These are phyloP conservation scores for Ciborinia camelliae DNA, from an alignment of 2,329 filamentous ascomycete species.

Conservation along the genomic window DNA sequence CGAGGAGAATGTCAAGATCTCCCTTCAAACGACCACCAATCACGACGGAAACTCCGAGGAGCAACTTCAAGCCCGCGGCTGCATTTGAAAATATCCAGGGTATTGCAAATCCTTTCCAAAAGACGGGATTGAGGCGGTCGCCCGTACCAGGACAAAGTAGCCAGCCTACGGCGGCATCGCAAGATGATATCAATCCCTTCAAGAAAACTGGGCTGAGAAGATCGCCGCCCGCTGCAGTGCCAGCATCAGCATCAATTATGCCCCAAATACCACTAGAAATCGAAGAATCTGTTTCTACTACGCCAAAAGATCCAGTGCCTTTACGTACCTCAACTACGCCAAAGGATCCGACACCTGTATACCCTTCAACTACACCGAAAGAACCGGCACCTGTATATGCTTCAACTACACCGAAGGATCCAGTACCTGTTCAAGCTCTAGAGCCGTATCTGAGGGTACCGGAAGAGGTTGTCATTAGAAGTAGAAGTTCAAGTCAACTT, in stretches of 20 bases:
- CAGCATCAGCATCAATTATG: background rate
- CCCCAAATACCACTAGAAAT: background rate
- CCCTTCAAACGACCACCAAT: constrained; percentile 26
- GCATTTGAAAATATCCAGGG: constrained; percentile 16
- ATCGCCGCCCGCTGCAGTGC: constrained; percentile 19
- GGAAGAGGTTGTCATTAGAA: constrained; percentile 11
- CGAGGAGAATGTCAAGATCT: constrained; percentile 33
- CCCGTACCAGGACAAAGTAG: constrained; percentile 20
- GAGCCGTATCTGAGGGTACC: constrained; percentile 9
- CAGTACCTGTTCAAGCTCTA: constrained; percentile 19
- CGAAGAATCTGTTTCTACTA: constrained; percentile 8
- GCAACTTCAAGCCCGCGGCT: constrained; percentile 17
- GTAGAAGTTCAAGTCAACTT: constrained; percentile 8
- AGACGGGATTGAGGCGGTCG: constrained; percentile 33
- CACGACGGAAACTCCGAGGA: constrained; percentile 15
- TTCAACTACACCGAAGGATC: constrained; percentile 23
- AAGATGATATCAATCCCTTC: constrained; percentile 22
- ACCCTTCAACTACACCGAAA: constrained; percentile 3
- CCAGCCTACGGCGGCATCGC: background rate
- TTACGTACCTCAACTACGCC: constrained; percentile 19
- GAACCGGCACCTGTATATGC: constrained; percentile 2
- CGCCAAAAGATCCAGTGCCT: constrained; percentile 23
- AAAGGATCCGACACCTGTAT: constrained; percentile 21
- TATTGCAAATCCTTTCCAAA: constrained; percentile 32
- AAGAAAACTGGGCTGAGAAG: constrained; percentile 24